These are phyloP conservation scores for Erodium texanum DNA, from an alignment of 441 rosid genomes.

Conservation along the genomic window DNA sequence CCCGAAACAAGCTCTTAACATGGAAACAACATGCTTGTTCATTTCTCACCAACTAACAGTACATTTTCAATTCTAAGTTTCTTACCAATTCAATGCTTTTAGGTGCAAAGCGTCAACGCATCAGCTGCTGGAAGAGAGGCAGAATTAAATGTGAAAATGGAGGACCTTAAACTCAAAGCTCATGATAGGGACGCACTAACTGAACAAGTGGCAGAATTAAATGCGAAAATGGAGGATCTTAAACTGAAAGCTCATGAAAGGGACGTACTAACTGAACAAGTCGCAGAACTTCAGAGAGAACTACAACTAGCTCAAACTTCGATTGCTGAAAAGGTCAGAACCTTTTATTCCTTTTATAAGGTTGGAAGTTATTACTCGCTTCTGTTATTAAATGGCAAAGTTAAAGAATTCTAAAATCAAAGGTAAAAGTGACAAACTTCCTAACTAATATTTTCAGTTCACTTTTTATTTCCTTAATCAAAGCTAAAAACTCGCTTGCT, in stretches of 20 bases:
- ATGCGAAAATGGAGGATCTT: too few species aligned
- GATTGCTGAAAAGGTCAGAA: slow-evolving; percentile 44
- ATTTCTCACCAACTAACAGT: slow-evolving; percentile 4
- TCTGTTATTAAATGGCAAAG: neutral
- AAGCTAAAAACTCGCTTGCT: too few species aligned
- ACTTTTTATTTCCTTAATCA: neutral
- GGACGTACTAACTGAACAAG: too few species aligned
- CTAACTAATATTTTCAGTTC: neutral
- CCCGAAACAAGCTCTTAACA: neutral
- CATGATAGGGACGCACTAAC: slow-evolving; percentile 36
- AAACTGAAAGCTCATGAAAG: too few species aligned
- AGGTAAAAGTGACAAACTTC: neutral
- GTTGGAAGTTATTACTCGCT: neutral
- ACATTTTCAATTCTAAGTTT: neutral
- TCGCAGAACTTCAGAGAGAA: slow-evolving; percentile 44
- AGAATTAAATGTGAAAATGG: slow-evolving; percentile 39
- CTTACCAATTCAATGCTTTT: neutral
- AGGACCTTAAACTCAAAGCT: slow-evolving; percentile 33
- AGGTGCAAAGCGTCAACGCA: slow-evolving; percentile 26
- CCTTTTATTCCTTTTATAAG: neutral
- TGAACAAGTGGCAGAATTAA: slow-evolving; percentile 25
- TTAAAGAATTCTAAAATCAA: neutral
- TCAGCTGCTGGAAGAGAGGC: slow-evolving; percentile 36
- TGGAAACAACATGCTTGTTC: neutral
- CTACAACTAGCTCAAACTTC: slow-evolving; percentile 36